These are phyloP conservation scores for Babesia ovis DNA, from an alignment of 169 alveolate genomes.

Conservation along the genomic window DNA sequence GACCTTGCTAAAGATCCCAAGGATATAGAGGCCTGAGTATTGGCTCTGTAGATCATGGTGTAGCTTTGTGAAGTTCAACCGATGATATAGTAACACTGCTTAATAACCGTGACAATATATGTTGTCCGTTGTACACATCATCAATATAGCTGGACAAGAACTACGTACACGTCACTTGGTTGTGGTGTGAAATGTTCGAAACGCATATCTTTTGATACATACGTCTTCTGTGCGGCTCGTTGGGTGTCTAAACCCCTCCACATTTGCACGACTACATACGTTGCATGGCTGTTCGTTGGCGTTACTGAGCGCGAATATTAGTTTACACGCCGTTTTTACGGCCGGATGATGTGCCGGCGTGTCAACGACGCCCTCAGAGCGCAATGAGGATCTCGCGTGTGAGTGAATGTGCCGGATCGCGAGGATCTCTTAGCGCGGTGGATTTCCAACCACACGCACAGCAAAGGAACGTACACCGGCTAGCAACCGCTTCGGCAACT, in stretches of 20 bases:
- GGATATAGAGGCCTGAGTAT: too few species aligned
- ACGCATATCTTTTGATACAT: background rate
- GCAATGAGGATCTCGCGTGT: conserved; percentile 61
- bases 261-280: background rate
- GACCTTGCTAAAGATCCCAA: background rate
- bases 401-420: conserved; percentile 60
- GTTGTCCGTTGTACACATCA: too few species aligned
- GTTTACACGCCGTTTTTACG: background rate
- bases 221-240: conserved; percentile 5
- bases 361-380: background rate
- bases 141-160: background rate
- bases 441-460: conserved; percentile 69
- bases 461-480: conserved; percentile 36
- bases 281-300: background rate
- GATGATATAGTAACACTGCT: too few species aligned
- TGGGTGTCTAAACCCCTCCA: conserved; percentile 11
- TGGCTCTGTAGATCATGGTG: too few species aligned
- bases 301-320: background rate
- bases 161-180: background rate
- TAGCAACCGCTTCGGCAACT: conserved; percentile 65
- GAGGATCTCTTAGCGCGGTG: conserved; percentile 62
- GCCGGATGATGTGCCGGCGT: background rate
- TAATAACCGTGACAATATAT: too few species aligned
- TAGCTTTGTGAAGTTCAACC: too few species aligned
- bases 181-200: background rate